Percentiles rank a stretch among this genome's conserved stretches.
These are phyloP conservation scores for Calonectria hawksworthii DNA, from an alignment of 2,329 filamentous ascomycete genomes.

Conservation along the genomic window DNA sequence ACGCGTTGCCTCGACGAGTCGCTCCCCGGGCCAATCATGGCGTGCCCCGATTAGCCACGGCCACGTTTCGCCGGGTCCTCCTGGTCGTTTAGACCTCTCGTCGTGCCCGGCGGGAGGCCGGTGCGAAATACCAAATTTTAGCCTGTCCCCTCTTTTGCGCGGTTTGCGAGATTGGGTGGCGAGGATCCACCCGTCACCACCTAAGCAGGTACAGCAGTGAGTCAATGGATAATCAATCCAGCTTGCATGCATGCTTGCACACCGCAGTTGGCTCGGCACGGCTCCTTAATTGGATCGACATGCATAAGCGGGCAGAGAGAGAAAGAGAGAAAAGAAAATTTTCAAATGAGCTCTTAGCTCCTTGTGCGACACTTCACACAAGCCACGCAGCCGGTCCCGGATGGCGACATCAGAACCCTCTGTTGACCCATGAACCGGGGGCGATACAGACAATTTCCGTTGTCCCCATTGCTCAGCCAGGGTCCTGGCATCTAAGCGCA, in stretches of 20 bases:
- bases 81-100: constrained; percentile 17
- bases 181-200: constrained; percentile 26
- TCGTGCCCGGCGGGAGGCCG: constrained; percentile 20
- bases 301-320: constrained; percentile 2
- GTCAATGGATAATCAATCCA: constrained; percentile 13
- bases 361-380: constrained; percentile 26
- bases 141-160: constrained; percentile 38
- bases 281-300: constrained; percentile 5
- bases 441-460: constrained; percentile 43
- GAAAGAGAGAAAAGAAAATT: constrained; percentile 2
- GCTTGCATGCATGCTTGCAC: not conserved
- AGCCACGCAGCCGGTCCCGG: not conserved
- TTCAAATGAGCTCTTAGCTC: constrained; percentile 2
- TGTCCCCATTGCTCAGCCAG: constrained; percentile 27
- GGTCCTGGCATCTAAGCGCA: constrained; percentile 33
- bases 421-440: not conserved
- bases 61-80: constrained; percentile 36
- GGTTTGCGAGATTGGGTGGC: constrained; percentile 41
- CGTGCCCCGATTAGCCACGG: constrained; percentile 31
- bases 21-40: constrained; percentile 39
- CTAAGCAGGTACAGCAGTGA: constrained; percentile 10
- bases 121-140: constrained; percentile 36
- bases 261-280: constrained; percentile 4
- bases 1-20: constrained; percentile 32
- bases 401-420: constrained; percentile 16